Conservation (phyloP, 202 grass and related monocot genomes). For the Schoenoplectus tabernaemontani region DNA sequence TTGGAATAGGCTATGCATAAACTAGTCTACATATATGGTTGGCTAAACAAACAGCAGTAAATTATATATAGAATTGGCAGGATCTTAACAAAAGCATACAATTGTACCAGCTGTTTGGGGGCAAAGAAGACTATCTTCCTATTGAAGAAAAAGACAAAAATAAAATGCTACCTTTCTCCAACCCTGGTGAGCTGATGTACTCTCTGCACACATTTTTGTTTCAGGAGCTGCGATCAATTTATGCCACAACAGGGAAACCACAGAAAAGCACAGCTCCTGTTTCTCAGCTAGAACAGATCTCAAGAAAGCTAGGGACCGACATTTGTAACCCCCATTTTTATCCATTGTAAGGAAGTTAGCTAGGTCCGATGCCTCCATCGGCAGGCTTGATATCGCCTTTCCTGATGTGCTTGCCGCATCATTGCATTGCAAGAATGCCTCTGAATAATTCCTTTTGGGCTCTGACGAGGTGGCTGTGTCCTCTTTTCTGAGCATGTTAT, state of each 20-base stretch:
- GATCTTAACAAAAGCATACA: neutral
- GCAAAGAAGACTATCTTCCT: neutral
- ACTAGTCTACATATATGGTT: neutral
- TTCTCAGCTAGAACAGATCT: conserved; percentile 81
- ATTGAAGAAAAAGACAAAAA: neutral
- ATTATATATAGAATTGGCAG: neutral
- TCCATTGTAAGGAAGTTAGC: conserved; percentile 97
- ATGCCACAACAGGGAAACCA: conserved; percentile 93
- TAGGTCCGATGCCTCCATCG: conserved; percentile 81
- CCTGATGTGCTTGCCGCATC: conserved; percentile 55
- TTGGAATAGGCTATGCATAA: too few relatives aligned
- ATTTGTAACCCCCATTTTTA: conserved; percentile 69
- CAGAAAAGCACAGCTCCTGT: conserved; percentile 93
- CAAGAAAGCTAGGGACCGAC: conserved; percentile 63
- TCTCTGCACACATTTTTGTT: conserved; percentile 96
- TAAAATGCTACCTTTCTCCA: conserved; percentile 76
- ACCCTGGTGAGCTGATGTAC: conserved; percentile 98
- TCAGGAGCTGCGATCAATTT: conserved; percentile 92
- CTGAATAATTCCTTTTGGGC: conserved; percentile 41
- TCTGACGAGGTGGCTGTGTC: conserved; percentile 36
- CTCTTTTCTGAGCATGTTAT: conserved; percentile 25
- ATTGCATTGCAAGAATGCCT: conserved; percentile 36
- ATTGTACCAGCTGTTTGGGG: neutral
- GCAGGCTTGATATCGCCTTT: conserved; percentile 61
- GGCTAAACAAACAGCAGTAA: neutral